Conservation (phyloP, 83 land plant genomes). For the Diphasiastrum complanatum region DNA sequence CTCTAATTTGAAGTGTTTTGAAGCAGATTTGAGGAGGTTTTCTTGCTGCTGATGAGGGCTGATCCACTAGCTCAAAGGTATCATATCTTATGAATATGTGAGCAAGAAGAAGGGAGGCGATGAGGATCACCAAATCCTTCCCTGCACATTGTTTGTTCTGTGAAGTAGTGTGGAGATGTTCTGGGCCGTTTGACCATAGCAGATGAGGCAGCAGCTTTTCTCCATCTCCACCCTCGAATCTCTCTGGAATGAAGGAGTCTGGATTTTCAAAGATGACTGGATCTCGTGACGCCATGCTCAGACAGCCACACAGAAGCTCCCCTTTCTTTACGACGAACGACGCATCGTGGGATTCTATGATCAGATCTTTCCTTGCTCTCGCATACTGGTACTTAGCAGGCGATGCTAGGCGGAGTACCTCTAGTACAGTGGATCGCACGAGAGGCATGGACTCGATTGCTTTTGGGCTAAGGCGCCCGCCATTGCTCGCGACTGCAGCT, state of each 20-base stretch:
- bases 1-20: no score
- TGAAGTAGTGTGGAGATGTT: no score
- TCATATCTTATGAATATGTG: no score
- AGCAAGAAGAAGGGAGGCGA: no score
- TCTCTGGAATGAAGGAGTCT: slow-evolving; percentile 1
- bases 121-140: no score
- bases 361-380: not conserved
- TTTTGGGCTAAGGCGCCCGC: not conserved
- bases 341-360: not conserved
- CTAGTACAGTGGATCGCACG: not conserved
- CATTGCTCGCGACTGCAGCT: not conserved
- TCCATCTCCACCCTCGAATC: slow-evolving; percentile 19
- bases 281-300: slow-evolving; percentile 11
- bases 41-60: no score
- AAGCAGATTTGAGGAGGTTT: no score
- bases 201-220: not conserved
- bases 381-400: not conserved
- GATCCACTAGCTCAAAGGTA: no score
- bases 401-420: not conserved
- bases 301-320: slow-evolving; percentile 12
- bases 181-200: slow-evolving; percentile 16
- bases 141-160: no score
- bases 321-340: slow-evolving; percentile 14
- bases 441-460: not conserved
- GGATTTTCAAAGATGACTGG: slow-evolving; percentile 9